Evolutionary conservation across 108 stramenopile species (phyloP).

Genomic region (Skeletonema grethae): DNA sequence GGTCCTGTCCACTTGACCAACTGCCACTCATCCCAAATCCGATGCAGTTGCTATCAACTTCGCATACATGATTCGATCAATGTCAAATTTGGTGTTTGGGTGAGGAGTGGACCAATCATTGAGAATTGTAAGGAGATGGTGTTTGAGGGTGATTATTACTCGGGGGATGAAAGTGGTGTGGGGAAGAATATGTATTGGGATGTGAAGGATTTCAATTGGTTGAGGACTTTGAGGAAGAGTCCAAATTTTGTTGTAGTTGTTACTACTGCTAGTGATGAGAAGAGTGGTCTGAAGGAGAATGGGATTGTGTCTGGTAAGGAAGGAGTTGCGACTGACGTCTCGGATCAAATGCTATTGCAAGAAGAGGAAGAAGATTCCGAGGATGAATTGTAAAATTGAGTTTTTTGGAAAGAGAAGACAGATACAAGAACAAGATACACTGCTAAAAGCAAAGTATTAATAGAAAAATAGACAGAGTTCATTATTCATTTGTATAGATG

Average conservation of each 20-base stretch:
- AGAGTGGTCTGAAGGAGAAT: background rate
- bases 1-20: conserved; percentile 50
- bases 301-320: background rate
- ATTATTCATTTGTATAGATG: no score
- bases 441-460: no score
- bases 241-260: conserved; percentile 42
- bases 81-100: conserved; percentile 41
- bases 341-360: background rate
- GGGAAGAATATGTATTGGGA: conserved; percentile 49
- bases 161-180: background rate
- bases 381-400: conserved; percentile 23
- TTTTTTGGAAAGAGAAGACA: no score
- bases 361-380: conserved; percentile 29
- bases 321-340: background rate
- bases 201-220: conserved; percentile 55
- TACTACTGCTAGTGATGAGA: background rate
- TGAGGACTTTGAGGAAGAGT: conserved; percentile 38
- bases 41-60: conserved; percentile 34
- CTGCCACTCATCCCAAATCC: conserved; percentile 29
- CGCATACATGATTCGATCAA: conserved; percentile 47
- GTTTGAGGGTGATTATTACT: conserved; percentile 40
- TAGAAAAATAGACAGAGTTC: no score
- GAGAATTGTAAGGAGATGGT: conserved; percentile 43
- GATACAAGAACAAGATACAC: no score
- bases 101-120: conserved; percentile 50